Conservation (phyloP, 495 filamentous ascomycete genomes). For the Aspergillus hancockii region DNA sequence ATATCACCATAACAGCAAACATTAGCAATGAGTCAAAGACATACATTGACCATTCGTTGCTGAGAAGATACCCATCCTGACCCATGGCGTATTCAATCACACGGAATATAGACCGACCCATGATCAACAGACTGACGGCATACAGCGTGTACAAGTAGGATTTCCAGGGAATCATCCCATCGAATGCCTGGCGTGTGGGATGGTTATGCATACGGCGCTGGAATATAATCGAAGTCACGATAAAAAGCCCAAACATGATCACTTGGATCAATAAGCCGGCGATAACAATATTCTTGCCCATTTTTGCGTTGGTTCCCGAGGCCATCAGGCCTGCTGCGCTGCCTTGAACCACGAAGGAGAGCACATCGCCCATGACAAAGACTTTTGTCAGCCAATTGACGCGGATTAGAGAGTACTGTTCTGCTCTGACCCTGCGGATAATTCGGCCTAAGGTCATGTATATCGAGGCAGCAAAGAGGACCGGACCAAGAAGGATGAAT, state of each 20-base stretch:
- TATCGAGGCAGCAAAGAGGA: conserved; percentile 1
- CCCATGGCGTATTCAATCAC: conserved; percentile 60
- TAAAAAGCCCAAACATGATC: conserved; percentile 15
- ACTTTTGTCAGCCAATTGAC: neutral
- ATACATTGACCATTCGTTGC: conserved; percentile 57
- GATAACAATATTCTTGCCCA: conserved; percentile 8
- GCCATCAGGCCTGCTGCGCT: neutral
- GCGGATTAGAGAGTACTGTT: neutral
- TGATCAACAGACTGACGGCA: conserved; percentile 40
- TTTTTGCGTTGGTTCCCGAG: neutral
- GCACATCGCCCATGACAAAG: conserved; percentile 6
- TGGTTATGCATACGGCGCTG: conserved; percentile 9
- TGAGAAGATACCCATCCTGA: conserved; percentile 44
- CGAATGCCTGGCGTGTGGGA: conserved; percentile 13
- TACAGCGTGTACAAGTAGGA: conserved; percentile 2
- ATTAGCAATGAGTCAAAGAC: conserved; percentile 1
- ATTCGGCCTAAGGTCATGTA: conserved; percentile 5
- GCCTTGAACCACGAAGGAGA: conserved; percentile 5
- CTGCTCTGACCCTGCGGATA: neutral
- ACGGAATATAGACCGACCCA: conserved; percentile 60
- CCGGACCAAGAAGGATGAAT: conserved; percentile 6
- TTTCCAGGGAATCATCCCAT: neutral
- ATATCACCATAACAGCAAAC: neutral
- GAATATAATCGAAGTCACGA: conserved; percentile 13
- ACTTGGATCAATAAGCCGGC: conserved; percentile 12